Evolutionary conservation across 805 yeast genomes (phyloP), one percentile per base, ranked within the genome.

Genomic region (Metschnikowia reukaufii): DNA sequence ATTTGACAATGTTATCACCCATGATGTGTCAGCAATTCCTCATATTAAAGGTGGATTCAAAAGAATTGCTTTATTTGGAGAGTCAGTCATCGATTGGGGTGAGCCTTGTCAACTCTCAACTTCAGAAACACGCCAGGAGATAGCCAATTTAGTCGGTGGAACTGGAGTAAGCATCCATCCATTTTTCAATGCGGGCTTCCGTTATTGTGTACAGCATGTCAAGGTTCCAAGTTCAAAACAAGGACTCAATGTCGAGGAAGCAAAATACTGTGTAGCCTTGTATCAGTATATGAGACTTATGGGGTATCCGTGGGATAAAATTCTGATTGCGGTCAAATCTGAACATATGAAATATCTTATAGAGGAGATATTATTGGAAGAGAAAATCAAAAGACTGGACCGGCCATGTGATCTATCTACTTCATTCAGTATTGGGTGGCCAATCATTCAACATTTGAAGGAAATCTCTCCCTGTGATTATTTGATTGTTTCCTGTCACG

Each of bases 201-300:
- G 34, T 15, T 36, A 19, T 21, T 9, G 23, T n/a, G 42, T 30
- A 7, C 57, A 54, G 27, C 44, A 42, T n/a, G 41, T 61, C 2
- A 20, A 44, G 8, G 56, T 50, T 9, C 44, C 49, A 6, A 4
- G 23, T 1, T 31, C 50, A 2, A 20, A 19, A 12, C 31, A 18
- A 1, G 38, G 21, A 1, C 46, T 42, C 20, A 52, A 51, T 13
- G 42, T 60, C 13, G 61, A 55, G 42, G 60, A 80, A 51, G 83
- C 82, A 0, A 79, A 76, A 49, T 74, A 63, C 46, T 65, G 73
- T 15, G 77, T 77, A 13, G 60, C 65, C 0, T 49, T 79, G 6
- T 79, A 64, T 53, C 72, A 70, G 59, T 79, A 77, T 47, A 62
- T 82, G 73, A 54, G 76, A 4, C 48, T 70, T 3, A 43, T 71